Base-by-base conservation (phyloP, 768 basidiomycete species). In the Pulveroboletus sp. region DNA sequence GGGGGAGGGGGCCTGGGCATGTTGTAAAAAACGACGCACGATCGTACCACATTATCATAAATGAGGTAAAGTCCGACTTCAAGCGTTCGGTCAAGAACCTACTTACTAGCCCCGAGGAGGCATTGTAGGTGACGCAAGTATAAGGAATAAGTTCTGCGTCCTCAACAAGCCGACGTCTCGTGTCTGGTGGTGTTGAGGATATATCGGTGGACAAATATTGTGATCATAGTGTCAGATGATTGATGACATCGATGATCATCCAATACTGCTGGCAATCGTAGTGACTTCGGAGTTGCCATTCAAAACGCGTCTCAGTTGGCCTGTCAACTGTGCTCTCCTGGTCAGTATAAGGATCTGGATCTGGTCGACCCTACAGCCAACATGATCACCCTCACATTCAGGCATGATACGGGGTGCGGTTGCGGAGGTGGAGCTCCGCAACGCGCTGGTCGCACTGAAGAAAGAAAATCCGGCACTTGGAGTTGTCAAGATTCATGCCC, bases 11-110 rank as follows among this genome's bases (percentile, higher is more conserved):
- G 6, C 4, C 24, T 8, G n/a, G 6, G 14, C 36, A 8, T 20
- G 26, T 4, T 32, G 20, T 19, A 43, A 16, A 8, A 1, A 11
- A 27, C 19, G 6, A 45, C 70, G 38, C 24, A 79, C 78, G 64
- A 67, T 58, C 87, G 77, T 86, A 92, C n/a, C n/a, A n/a, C n/a
- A n/a, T n/a, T 85, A 59, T 91, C 87, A 56, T 86, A 90, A 75
- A 90, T 82, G 27, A 91, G 65, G 58, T 84, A 90, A 4, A 81
- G 53, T 29, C 63, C 63, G 5, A 59, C 49, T 17, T 55, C 55
- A 9, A 35, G 4, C 5, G 64, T 45, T 31, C 3, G 54, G 14
- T 59, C 34, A n/a, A 68, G 40, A 4, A 58, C 46, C 37, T 67
- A 45, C 27, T 58, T n/a, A n/a, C n/a, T n/a, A n/a, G n/a, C n/a